phyloP scores from a whole-genome alignment of 1,284 basidiomycete species.

The Ceratobasidium papillatum region DNA sequence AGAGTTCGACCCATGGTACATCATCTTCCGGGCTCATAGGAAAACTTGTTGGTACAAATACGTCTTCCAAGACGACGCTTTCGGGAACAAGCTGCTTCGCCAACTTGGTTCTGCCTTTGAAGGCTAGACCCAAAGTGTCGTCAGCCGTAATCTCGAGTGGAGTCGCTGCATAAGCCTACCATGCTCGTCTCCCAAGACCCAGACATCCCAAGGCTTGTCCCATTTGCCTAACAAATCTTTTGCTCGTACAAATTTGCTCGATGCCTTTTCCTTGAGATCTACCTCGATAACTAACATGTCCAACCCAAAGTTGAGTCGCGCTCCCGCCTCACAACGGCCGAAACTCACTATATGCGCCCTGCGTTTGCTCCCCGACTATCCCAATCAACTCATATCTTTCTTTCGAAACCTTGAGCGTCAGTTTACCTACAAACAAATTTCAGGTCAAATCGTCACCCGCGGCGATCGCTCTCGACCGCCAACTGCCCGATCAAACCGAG shows the following conservation, averaged over 20 bases:
- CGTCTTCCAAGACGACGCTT: constrained; percentile 8
- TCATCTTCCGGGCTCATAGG: background rate
- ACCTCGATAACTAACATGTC: constrained; percentile 28
- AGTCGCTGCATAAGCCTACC: background rate
- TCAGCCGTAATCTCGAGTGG: background rate
- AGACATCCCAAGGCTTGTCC: constrained; percentile 32
- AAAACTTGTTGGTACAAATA: constrained; percentile 5
- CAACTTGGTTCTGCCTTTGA: background rate
- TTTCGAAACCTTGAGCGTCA: constrained; percentile 4
- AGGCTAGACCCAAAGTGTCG: background rate
- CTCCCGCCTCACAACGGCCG: background rate
- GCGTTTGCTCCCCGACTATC: background rate
- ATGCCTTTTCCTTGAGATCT: constrained; percentile 10
- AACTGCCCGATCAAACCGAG: constrained; percentile 26
- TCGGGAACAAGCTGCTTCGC: constrained; percentile 4
- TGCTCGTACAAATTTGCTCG: constrained; percentile 5
- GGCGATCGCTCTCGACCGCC: background rate
- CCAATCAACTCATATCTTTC: constrained; percentile 12
- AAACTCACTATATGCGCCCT: constrained; percentile 21
- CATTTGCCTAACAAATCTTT: background rate
- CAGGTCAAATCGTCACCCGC: background rate
- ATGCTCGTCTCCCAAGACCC: background rate
- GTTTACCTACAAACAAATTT: background rate
- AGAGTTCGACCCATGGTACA: constrained; percentile 7
- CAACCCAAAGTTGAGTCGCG: background rate